phyloP scores from a whole-genome alignment of 2,329 filamentous ascomycete species.

The Diaporthe eres region DNA sequence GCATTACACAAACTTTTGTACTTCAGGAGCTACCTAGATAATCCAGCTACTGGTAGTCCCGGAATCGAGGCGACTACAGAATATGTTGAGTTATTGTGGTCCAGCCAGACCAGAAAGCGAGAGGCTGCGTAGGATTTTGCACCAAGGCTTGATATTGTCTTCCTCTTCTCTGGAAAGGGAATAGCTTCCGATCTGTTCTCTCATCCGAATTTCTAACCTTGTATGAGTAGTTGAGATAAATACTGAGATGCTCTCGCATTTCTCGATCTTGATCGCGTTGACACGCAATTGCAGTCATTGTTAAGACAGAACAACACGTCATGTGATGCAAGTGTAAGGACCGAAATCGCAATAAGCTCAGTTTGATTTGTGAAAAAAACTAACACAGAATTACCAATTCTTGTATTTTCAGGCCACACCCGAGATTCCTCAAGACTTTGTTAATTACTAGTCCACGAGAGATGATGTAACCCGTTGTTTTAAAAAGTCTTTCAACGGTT shows the following conservation, averaged over 20 bases:
- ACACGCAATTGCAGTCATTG: background rate
- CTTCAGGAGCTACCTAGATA: background rate
- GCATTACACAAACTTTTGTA: background rate
- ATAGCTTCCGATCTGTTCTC: too few species aligned
- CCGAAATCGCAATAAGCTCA: background rate
- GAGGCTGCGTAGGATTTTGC: too few species aligned
- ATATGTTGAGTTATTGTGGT: too few species aligned
- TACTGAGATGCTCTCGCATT: too few species aligned
- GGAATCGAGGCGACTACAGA: too few species aligned
- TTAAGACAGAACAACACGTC: background rate
- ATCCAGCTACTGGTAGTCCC: background rate
- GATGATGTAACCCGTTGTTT: background rate
- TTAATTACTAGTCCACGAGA: background rate
- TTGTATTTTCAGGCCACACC: background rate
- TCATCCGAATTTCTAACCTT: background rate
- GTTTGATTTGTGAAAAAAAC: rapidly evolving
- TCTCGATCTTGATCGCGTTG: background rate
- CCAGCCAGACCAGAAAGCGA: too few species aligned
- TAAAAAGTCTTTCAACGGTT: background rate
- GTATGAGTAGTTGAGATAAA: too few species aligned
- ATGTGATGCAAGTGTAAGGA: background rate
- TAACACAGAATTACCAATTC: background rate
- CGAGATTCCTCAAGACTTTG: background rate
- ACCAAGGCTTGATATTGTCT: too few species aligned
- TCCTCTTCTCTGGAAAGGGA: too few species aligned